Base-by-base conservation (phyloP, 2,329 filamentous ascomycete genomes). In the Aspergillus japonicus region DNA sequence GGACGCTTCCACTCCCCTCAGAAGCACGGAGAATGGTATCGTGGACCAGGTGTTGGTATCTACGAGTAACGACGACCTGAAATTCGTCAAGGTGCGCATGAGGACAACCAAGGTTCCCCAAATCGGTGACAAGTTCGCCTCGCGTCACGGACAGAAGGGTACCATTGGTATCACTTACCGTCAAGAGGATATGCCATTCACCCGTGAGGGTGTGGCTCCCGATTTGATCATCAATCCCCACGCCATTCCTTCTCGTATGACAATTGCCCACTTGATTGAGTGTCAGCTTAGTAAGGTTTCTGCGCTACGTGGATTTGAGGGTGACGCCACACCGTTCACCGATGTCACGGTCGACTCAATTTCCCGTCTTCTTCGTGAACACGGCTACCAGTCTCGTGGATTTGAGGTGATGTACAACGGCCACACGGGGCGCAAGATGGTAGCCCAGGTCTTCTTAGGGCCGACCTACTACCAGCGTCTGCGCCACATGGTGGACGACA, bases 391-490 rank as follows among this genome's bases (percentile, higher is more conserved):
- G 75, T 96, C 92, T 60, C 91, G 95, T 77, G 95, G 95, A 3
- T 98, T 99, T 68, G 95, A 99, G 77, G 87, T 97, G 75, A 94
- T 99, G 92, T 99, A 97, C 81, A 96, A 99, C 73, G 95, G 96
- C 3, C 93, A 99, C 78, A 99, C 95, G 4, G 95, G 95, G 55
- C 88, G 88, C 68, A 99, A 99, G 83, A 82, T 98, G 65, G 89
- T 92, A 49, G 91, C 93, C 0, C 95, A 99, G 77, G 89, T 98
- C 57, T 99, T 99, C 86, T 86, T 99, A 59, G 95, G 95, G 8
- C 95, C 95, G 0, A 99, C 95, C 1, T 99, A 99, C 82, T 99
- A 99, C 80, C 95, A 99, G 80, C 92, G 96, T 77, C 86, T 99
- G 62, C 89, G 95, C 65, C 96, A 99, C 80, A 99, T 99, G 96